Evolutionary conservation across 73 alveolate genomes (phyloP), one percentile per base, ranked within the genome.

Genomic region (Urostyla sp.): DNA sequence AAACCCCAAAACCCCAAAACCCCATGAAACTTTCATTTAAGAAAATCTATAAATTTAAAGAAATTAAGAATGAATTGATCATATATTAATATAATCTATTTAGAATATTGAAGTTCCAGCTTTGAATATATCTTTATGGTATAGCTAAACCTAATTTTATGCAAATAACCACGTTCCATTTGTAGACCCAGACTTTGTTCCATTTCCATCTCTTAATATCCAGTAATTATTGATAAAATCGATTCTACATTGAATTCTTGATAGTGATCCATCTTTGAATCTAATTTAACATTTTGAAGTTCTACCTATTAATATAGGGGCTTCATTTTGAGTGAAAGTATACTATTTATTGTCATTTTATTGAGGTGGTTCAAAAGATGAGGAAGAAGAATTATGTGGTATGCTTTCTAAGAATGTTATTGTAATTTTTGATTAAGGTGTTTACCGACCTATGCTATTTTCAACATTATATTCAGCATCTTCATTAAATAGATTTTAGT

Each of bases 151-250:
- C 37, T 69, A 27, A n/a, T 67, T 67, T 37, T 69, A 30, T 15
- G 83, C 23, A 3, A 69, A 69, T 10, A 69, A 54, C 83, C 83
- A 69, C 0, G 83, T 69, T 16, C 83, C 83, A 69, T 69, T 69
- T 15, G 83, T 69, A 30, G 72, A 46, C 54, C 49, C 16, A 16
- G 27, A 46, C 21, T 69, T 69, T 35, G 44, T 69, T 8, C 83
- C 83, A 69, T 69, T 69, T 1, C 83, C 83, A 69, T 69, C 83
- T 20, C 26, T 69, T 7, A 69, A 16, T 1, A 69, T 45, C 83
- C 83, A 69, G 16, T 69, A 37, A 27, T 46, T 30, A 24, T 69
- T 54, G 5, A 48, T 69, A 23, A 69, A 69, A 38, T 69, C 83
- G 8, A 69, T 48, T 16, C 72, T 4, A 31, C 83, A 69, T 31